Percentiles rank a stretch among this genome's conserved stretches.
Conservation (phyloP, 768 basidiomycete species). For the Sistotremastrum suecicum region DNA sequence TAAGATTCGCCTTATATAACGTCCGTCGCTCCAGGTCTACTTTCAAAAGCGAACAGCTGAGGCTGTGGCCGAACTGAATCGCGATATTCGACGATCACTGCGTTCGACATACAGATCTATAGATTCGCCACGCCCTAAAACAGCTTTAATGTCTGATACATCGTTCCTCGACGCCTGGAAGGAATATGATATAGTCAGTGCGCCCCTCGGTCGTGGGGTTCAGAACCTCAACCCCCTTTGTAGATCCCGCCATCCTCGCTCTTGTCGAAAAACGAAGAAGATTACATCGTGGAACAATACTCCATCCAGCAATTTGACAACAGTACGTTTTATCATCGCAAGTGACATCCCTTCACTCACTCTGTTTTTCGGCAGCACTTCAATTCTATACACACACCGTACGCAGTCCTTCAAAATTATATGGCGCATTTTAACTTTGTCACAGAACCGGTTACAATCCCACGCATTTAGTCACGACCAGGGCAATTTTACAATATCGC, state of each 20-base stretch:
- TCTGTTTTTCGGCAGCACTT: conserved; percentile 27
- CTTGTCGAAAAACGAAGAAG: conserved; percentile 46
- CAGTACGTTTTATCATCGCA: conserved; percentile 28
- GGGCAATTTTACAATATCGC: conserved; percentile 28
- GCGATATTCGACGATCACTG: conserved; percentile 40
- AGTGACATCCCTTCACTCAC: not conserved
- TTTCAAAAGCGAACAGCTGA: conserved; percentile 34
- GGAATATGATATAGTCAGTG: conserved; percentile 4
- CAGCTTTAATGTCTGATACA: conserved; percentile 34
- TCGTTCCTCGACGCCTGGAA: conserved; percentile 43
- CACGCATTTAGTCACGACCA: conserved; percentile 25
- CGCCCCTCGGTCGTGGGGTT: not conserved
- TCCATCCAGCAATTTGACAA: conserved; percentile 39
- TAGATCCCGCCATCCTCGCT: conserved; percentile 52
- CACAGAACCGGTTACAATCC: conserved; percentile 24
- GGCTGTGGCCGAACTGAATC: conserved; percentile 40
- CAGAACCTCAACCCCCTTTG: not conserved
- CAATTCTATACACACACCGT: conserved; percentile 52
- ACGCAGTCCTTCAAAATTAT: conserved; percentile 4
- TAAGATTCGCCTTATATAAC: not conserved
- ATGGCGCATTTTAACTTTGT: not conserved
- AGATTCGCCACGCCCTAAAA: conserved; percentile 38
- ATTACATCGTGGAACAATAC: conserved; percentile 57
- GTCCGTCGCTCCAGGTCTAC: conserved; percentile 28
- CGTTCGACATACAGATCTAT: conserved; percentile 41